A percentile compares a stretch with the other conserved stretches of the same genome.
These are phyloP conservation scores for Rhodotorula sp. DNA, from an alignment of 1,284 basidiomycete species.

Conservation along the genomic window DNA sequence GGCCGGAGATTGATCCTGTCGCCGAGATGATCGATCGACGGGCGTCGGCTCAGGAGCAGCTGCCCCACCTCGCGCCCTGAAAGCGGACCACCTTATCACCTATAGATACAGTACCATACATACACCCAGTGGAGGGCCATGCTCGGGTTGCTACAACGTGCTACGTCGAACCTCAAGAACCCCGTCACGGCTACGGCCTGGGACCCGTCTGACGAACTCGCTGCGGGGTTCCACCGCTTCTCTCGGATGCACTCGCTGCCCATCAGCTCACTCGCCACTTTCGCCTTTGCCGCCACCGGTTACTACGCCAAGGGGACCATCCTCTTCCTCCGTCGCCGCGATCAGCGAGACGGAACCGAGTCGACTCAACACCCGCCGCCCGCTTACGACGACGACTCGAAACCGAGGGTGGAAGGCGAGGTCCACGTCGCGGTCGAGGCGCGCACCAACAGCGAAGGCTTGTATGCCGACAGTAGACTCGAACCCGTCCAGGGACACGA, in stretches of 20 bases:
- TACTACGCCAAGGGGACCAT: not conserved
- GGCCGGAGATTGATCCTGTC: too few relatives aligned
- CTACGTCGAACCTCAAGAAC: constrained; percentile 8
- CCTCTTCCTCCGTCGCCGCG: not conserved
- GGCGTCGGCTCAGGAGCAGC: too few relatives aligned
- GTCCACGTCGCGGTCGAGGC: constrained; percentile 8
- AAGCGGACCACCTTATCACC: not conserved
- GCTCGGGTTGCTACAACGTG: constrained; percentile 3
- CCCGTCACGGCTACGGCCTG: not conserved
- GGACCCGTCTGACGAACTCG: not conserved
- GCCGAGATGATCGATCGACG: too few relatives aligned
- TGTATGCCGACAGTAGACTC: not conserved
- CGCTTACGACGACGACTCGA: constrained; percentile 1
- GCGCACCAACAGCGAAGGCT: constrained; percentile 19
- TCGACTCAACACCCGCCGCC: not conserved
- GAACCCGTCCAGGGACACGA: constrained; percentile 17
- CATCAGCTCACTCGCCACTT: constrained; percentile 6
- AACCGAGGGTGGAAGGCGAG: not conserved
- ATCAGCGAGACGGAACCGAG: not conserved
- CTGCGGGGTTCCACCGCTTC: constrained; percentile 9
- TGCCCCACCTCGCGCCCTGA: too few relatives aligned
- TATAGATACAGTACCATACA: not conserved
- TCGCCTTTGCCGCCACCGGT: constrained; percentile 2
- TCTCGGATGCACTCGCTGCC: not conserved
- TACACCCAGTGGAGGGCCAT: not conserved